Conservation (phyloP, 2,329 filamentous ascomycete genomes). For the Madurella fahalii region DNA sequence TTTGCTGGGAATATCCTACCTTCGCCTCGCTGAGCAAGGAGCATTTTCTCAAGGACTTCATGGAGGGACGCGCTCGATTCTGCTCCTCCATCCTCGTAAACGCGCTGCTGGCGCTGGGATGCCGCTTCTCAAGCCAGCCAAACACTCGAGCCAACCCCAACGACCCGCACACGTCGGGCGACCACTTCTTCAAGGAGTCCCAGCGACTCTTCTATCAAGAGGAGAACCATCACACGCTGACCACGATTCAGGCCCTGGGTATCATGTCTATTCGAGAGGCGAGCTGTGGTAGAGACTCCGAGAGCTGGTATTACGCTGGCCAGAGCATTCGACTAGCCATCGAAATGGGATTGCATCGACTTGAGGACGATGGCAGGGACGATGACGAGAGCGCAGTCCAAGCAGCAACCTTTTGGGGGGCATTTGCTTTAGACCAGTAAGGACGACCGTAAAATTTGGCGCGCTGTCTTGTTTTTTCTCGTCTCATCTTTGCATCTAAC, state of each 20-base stretch:
- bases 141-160: conserved; percentile 59
- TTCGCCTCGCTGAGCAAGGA: conserved; percentile 70
- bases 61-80: conserved; percentile 56
- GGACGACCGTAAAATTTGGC: conserved; percentile 26
- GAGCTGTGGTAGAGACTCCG: conserved; percentile 67
- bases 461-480: not conserved
- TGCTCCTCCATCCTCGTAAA: conserved; percentile 66
- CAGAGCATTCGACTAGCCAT: conserved; percentile 68
- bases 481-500: conserved; percentile 19
- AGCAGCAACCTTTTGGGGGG: conserved; percentile 59
- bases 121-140: conserved; percentile 63
- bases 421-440: conserved; percentile 61
- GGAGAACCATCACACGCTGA: conserved; percentile 57
- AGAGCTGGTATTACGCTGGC: conserved; percentile 68
- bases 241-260: conserved; percentile 69
- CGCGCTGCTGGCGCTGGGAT: conserved; percentile 61
- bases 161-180: conserved; percentile 62
- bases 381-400: conserved; percentile 56
- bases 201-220: conserved; percentile 57
- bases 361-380: conserved; percentile 42
- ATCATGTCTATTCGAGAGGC: conserved; percentile 74
- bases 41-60: conserved; percentile 64
- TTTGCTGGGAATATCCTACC: conserved; percentile 73
- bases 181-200: conserved; percentile 71
- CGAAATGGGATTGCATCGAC: conserved; percentile 64